phyloP scores from a whole-genome alignment of 352 stramenopile genomes.

The Phytophthora lateralis region DNA sequence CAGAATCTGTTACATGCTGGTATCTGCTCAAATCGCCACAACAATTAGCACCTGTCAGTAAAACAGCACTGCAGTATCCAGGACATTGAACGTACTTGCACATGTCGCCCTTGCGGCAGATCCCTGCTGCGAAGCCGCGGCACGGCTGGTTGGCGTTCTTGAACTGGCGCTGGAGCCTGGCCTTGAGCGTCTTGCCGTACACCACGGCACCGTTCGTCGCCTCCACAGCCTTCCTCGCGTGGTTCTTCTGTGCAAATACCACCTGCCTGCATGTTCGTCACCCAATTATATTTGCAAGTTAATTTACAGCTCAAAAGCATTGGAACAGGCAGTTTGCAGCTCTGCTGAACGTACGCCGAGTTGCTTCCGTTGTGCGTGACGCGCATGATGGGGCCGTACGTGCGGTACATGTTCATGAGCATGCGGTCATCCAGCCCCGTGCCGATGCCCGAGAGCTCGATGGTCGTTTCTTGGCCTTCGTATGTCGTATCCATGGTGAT shows the following conservation, averaged over 20 bases:
- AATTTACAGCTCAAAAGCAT: not conserved
- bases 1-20: constrained; percentile 33
- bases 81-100: constrained; percentile 65
- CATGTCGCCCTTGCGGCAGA: constrained; percentile 59
- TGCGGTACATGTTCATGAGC: constrained; percentile 64
- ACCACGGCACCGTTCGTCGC: constrained; percentile 63
- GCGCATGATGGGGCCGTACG: constrained; percentile 63
- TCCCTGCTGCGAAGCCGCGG: constrained; percentile 61
- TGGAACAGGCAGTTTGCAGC: not conserved
- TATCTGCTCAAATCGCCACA: constrained; percentile 23
- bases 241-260: constrained; percentile 32
- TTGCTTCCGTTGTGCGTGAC: constrained; percentile 50
- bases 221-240: constrained; percentile 44
- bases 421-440: constrained; percentile 38
- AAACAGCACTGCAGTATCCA: not conserved
- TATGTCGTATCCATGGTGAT: not conserved
- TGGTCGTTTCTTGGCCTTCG: constrained; percentile 26
- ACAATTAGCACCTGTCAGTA: not conserved
- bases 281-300: not conserved
- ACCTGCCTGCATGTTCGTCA: constrained; percentile 39
- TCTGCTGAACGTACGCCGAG: constrained; percentile 53
- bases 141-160: constrained; percentile 47
- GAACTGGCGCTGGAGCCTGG: constrained; percentile 48
- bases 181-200: constrained; percentile 57
- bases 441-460: constrained; percentile 61